Evolutionary conservation across 2,329 filamentous ascomycete species (phyloP), one percentile per base, ranked within the genome.

Genomic region (Teratosphaeria zuluensis): DNA sequence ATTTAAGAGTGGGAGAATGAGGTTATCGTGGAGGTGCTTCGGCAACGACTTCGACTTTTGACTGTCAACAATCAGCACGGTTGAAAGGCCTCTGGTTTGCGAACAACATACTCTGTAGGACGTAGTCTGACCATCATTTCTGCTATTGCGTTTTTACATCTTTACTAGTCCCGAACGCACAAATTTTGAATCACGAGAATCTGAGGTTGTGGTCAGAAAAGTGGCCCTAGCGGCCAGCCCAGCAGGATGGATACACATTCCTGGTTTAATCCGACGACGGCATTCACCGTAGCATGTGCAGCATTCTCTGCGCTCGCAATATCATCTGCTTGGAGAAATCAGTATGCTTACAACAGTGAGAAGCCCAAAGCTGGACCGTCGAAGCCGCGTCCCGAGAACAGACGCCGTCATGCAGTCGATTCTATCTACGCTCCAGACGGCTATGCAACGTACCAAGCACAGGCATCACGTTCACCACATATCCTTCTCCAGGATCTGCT

Each of bases 251-350:
- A 53, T 21, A 30, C 28, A 24, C 2, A 21, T 14, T 59, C 64
- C 60, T 57, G 42, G 42, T 21, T 67, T 54, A 59, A 61, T 38
- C 65, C 66, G 28, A 61, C 63, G 12, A 66, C 63, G 33, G 67
- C 58, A 55, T 68, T 67, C 58, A 62, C 61, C 8, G 56, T 68
- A 14, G 65, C 66, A 5, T 68, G 66, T 48, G 59, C 64, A 21
- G 62, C 64, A 11, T 65, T 68, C 53, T 67, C 66, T 6, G 53
- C 65, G 19, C 56, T 68, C 2, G 65, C 65, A 4, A 57, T 67
- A 4, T 62, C 65, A 9, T 61, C 62, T 8, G 56, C 64, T 14
- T 64, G 64, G 64, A 59, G 57, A 31, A 64, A 61, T 30, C 24
- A 64, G 12, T 8, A 51, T 31, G 12, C 53, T 16, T 1, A 55